These are phyloP conservation scores for Lentinula guzmanii DNA, from an alignment of 768 basidiomycete species.

Conservation along the genomic window DNA sequence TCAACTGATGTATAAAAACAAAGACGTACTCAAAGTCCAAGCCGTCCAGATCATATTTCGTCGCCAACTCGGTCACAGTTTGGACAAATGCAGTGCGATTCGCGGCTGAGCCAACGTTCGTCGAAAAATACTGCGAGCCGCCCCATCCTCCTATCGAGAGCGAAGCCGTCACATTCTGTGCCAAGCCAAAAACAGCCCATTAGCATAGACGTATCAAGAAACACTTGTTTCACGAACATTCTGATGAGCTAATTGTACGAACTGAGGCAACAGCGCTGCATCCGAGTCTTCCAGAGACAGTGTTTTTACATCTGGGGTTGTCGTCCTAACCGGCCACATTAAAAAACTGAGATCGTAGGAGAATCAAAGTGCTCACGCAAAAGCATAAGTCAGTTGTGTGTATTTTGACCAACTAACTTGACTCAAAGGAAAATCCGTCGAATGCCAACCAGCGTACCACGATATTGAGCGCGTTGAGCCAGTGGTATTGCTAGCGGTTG, in stretches of 20 bases:
- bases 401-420: conserved; percentile 47
- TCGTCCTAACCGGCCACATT: conserved; percentile 22
- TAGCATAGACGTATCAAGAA: conserved; percentile 17
- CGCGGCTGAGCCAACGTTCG: conserved; percentile 44
- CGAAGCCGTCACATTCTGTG: conserved; percentile 48
- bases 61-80: conserved; percentile 43
- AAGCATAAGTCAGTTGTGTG: conserved; percentile 52
- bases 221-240: conserved; percentile 28
- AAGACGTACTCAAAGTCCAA: conserved; percentile 35
- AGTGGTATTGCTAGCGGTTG: background rate
- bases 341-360: background rate
- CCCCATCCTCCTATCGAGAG: conserved; percentile 70
- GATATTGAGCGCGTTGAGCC: background rate
- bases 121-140: conserved; percentile 59
- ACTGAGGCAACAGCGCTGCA: conserved; percentile 40
- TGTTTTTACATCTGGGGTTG: conserved; percentile 30
- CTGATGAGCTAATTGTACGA: conserved; percentile 42
- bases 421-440: conserved; percentile 32
- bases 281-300: conserved; percentile 37
- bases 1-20: background rate
- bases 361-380: conserved; percentile 38
- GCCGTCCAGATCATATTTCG: conserved; percentile 49
- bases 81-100: conserved; percentile 63
- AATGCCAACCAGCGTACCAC: conserved; percentile 47
- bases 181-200: background rate